Evolutionary conservation across 108 stramenopile species (phyloP).

Genomic region (Nitzschia sp.): DNA sequence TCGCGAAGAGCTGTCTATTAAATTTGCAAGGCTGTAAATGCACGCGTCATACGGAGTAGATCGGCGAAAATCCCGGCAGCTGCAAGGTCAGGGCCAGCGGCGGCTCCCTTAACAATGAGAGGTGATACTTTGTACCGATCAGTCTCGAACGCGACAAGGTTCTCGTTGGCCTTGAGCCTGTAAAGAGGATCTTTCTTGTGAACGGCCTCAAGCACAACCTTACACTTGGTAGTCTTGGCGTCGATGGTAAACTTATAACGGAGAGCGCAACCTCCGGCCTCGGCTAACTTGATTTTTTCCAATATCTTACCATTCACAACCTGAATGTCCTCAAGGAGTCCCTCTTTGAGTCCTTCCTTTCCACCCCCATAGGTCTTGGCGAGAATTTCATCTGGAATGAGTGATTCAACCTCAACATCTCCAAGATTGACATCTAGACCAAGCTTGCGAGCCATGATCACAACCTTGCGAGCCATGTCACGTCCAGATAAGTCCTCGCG

Average conservation of each 20-base stretch:
- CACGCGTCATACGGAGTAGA: no score
- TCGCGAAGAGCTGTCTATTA: no score
- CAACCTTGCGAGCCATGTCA: slow-evolving; percentile 53
- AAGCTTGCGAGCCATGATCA: slow-evolving; percentile 50
- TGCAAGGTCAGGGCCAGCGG: no score
- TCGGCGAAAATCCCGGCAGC: no score
- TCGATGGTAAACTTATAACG: slow-evolving; percentile 86
- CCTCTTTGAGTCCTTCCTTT: slow-evolving; percentile 47
- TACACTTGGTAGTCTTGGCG: slow-evolving; percentile 49
- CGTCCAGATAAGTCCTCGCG: slow-evolving; percentile 51
- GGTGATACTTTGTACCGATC: no score
- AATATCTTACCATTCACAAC: slow-evolving; percentile 51
- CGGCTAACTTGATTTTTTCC: slow-evolving; percentile 54
- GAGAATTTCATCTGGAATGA: slow-evolving; percentile 64
- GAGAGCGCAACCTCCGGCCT: slow-evolving; percentile 41
- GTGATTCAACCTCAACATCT: slow-evolving; percentile 72
- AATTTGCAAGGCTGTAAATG: no score
- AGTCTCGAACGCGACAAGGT: no score
- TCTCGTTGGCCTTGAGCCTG: no score
- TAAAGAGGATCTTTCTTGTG: no score
- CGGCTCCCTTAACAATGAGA: no score
- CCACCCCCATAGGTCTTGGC: no score
- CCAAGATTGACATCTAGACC: slow-evolving; percentile 48
- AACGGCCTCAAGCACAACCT: no score
- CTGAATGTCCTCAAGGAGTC: slow-evolving; percentile 51